A percentile compares a stretch with the other conserved stretches of the same genome.
Conservation (phyloP, 2,329 filamentous ascomycete species). For the Aspergillus calidoustus region DNA sequence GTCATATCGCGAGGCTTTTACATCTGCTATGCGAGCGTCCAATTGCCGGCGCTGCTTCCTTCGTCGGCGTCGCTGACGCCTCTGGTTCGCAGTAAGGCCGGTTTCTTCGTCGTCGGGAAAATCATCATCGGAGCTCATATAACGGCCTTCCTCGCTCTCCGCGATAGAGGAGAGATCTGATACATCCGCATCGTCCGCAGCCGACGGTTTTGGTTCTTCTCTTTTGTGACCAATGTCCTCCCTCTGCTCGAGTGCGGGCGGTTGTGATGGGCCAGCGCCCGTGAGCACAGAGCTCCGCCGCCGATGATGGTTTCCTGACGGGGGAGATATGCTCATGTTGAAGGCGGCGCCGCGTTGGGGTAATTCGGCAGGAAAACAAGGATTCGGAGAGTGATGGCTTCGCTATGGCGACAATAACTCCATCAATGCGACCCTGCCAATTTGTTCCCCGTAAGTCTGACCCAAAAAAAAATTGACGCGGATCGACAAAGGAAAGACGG, state of each 20-base stretch:
- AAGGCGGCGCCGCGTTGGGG: constrained; percentile 2
- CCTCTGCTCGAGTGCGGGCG: constrained; percentile 39
- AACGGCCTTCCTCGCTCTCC: constrained; percentile 59
- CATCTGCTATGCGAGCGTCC: constrained; percentile 69
- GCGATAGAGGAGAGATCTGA: constrained; percentile 49
- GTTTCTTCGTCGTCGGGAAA: constrained; percentile 87
- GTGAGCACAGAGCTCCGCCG: constrained; percentile 45
- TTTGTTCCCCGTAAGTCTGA: not conserved
- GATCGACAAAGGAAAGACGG: not conserved
- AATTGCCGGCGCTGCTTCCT: constrained; percentile 70
- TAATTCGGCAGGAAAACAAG: constrained; percentile 1
- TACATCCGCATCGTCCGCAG: constrained; percentile 40
- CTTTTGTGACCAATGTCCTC: constrained; percentile 32
- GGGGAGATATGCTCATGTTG: constrained; percentile 41
- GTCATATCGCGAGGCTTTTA: constrained; percentile 69
- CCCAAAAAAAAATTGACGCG: not conserved
- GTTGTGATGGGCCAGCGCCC: constrained; percentile 51
- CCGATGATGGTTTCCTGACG: constrained; percentile 40
- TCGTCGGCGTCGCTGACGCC: constrained; percentile 66
- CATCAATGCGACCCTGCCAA: constrained; percentile 21
- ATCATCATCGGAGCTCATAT: constrained; percentile 70
- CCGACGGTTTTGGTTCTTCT: constrained; percentile 41
- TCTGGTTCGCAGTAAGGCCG: constrained; percentile 76
- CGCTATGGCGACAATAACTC: constrained; percentile 17
- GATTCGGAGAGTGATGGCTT: constrained; percentile 5